Evolutionary conservation across 225 moss, liverwort and hornwort species (phyloP), one percentile per base, ranked within the genome.

Genomic region (Ulota crispa): DNA sequence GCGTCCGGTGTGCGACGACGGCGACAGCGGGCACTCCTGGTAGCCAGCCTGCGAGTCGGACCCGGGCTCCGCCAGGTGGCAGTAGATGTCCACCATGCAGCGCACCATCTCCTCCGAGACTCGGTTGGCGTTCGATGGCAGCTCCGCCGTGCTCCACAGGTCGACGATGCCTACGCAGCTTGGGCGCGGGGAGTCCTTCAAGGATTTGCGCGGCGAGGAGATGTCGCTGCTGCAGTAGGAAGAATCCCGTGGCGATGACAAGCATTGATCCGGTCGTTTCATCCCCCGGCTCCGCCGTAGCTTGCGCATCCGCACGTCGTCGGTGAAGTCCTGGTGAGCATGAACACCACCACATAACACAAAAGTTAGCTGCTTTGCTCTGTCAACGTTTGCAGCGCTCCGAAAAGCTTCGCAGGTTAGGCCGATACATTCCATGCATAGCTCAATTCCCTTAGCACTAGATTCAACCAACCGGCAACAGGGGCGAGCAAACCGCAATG

Each of bases 41-140:
- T 71, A 72, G 30, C 76, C 73, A 30, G 50, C 68, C 2, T 75
- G 70, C 21, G 82, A 23, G 6, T 82, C 82, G 8, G 83, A 79
- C 50, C 80, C 81, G 30, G 93, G 91, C 74, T 91, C 94, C 5
- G 93, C 94, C 57, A 95, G 83, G 67, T 92, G 91, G 78, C 88
- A 89, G 74, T 95, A 97, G 47, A 95, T 91, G 82, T 93, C 89
- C 71, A 88, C 86, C 96, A 97, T 95, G 81, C 96, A 97, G 34
- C 83, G 90, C 61, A 95, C 88, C 95, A 97, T 94, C 88, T 97
- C 93, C 72, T 95, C 95, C 9, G 96, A 92, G 36, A 97, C 78
- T 20, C 79, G 76, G 80, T 95, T 97, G 3, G 90, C 90, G 37
- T 87, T 86, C 70, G 81, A 73, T 7, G 90, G 87, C 23, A 87